A percentile compares a stretch with the other conserved stretches of the same genome.
phyloP scores from a whole-genome alignment of 495 filamentous ascomycete species.

The Xylaria nigripes region DNA sequence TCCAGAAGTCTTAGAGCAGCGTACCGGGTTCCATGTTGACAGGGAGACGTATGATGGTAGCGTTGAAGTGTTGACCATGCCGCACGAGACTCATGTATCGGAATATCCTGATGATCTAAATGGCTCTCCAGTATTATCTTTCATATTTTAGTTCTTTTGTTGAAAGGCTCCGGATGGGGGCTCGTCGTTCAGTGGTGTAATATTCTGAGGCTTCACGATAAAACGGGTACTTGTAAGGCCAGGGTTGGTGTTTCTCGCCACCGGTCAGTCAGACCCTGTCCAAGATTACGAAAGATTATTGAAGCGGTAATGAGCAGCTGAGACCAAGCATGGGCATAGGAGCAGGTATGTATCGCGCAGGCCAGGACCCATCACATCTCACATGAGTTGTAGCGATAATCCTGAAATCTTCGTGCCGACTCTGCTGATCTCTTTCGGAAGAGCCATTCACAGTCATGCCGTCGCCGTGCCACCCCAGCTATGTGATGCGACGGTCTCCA shows the following conservation, averaged over 20 bases:
- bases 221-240: not conserved
- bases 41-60: not conserved
- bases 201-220: not conserved
- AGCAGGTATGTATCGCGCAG: not conserved
- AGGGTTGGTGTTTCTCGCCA: conserved; percentile 38
- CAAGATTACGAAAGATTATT: not conserved
- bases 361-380: conserved; percentile 85
- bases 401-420: not conserved
- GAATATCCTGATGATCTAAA: not conserved
- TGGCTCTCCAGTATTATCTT: not conserved
- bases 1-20: conserved; percentile 46
- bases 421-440: conserved; percentile 24
- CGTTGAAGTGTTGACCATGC: not conserved
- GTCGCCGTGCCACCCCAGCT: conserved; percentile 74
- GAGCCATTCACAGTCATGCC: conserved; percentile 64
- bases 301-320: not conserved
- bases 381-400: conserved; percentile 39
- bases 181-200: not conserved
- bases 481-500: conserved; percentile 39
- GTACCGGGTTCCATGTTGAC: not conserved
- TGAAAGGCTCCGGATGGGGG: not conserved
- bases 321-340: conserved; percentile 40
- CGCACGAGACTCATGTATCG: not conserved
- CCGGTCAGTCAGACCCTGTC: conserved; percentile 44
- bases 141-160: not conserved